These are phyloP conservation scores for Hansenula sp. DNA, from an alignment of 1,139 yeast species.

Conservation along the genomic window DNA sequence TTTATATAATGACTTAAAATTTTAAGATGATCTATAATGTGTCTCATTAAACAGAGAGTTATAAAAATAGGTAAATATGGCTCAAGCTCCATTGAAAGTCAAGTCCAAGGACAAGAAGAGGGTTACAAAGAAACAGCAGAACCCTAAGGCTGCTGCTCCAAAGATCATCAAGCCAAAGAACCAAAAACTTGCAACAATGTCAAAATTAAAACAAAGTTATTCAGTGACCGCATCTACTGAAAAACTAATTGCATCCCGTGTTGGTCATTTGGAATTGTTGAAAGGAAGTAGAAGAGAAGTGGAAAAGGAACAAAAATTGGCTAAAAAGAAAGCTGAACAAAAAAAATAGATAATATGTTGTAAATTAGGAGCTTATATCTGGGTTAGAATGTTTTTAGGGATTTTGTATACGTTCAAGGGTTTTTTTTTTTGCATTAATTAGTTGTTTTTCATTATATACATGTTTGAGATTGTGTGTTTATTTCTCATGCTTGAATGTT, in stretches of 20 bases:
- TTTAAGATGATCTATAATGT: no score
- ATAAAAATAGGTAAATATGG: no score
- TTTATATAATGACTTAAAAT: no score
- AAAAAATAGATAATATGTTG: no score
- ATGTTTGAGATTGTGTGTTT: no score
- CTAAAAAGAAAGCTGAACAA: conserved; percentile 24
- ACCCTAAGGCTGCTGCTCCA: conserved; percentile 76
- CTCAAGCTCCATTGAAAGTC: conserved; percentile 34
- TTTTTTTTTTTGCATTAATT: not conserved
- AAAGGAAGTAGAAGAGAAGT: conserved; percentile 89
- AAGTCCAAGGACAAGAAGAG: conserved; percentile 31
- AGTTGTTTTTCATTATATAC: not conserved
- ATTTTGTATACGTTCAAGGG: no score
- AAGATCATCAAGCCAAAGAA: conserved; percentile 68
- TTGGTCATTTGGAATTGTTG: conserved; percentile 90
- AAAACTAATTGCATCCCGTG: conserved; percentile 78
- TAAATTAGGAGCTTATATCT: not conserved
- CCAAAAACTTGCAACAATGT: conserved; percentile 43
- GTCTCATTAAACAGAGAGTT: no score
- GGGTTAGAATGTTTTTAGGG: no score
- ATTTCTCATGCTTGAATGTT: not conserved
- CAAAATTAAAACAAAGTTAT: conserved; percentile 57
- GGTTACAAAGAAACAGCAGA: conserved; percentile 36
- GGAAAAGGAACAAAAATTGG: conserved; percentile 45
- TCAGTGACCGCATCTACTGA: conserved; percentile 75